These are phyloP conservation scores for Aegilops umbellulata DNA, from an alignment of 176 grass and related monocot species.

Conservation along the genomic window DNA sequence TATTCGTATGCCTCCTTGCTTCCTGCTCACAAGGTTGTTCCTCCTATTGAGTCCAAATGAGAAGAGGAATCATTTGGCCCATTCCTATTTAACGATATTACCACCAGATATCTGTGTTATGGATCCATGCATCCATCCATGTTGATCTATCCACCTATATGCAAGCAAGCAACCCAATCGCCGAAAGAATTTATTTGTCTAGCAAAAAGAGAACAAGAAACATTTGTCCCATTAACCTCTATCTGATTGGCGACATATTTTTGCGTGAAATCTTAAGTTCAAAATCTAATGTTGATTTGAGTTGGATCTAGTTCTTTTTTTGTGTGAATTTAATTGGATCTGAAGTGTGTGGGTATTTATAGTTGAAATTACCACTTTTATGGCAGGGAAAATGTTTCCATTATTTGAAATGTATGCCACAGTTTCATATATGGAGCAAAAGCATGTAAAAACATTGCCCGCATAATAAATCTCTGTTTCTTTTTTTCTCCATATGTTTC, in stretches of 20 bases:
- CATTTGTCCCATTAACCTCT: neutral
- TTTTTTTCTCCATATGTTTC: neutral
- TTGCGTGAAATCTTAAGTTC: neutral
- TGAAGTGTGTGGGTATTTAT: neutral
- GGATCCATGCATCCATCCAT: no score
- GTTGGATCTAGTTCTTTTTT: neutral
- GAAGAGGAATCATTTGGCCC: neutral
- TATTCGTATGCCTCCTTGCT: no score
- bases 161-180: neutral
- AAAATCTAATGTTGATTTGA: neutral
- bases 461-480: neutral
- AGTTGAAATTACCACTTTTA: neutral
- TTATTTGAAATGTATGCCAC: neutral
- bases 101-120: no score
- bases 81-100: no score
- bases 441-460: neutral
- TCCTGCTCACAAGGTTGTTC: neutral
- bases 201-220: no score
- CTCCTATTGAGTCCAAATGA: neutral
- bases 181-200: neutral
- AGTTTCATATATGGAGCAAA: neutral
- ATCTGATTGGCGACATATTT: no score
- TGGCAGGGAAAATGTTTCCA: neutral
- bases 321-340: neutral
- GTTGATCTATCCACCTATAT: no score